phyloP scores from a whole-genome alignment of 2,329 filamentous ascomycete species.

The Truncatella angustata region DNA sequence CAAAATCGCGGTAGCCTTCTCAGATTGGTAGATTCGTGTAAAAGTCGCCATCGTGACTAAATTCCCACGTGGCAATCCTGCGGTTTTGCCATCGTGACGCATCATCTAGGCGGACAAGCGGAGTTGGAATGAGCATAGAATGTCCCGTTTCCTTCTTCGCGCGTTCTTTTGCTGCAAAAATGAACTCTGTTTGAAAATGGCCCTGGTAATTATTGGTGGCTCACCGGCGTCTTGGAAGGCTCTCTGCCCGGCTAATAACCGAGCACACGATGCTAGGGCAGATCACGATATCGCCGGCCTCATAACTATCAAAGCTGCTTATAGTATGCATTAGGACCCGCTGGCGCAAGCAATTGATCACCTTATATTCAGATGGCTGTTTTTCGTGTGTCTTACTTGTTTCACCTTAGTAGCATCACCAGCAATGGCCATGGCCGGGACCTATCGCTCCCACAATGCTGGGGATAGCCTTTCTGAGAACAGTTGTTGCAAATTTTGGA shows the following conservation, averaged over 20 bases:
- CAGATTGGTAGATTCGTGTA: background rate
- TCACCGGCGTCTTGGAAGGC: background rate
- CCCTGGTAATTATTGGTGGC: background rate
- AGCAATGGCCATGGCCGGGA: background rate
- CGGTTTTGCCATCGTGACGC: background rate
- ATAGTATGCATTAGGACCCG: background rate
- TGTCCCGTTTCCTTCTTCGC: slow-evolving; percentile 3
- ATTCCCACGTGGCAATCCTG: slow-evolving; percentile 6
- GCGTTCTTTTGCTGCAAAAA: slow-evolving; percentile 6
- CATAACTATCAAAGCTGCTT: background rate
- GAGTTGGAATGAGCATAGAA: background rate
- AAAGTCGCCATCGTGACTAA: background rate
- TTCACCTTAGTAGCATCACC: background rate
- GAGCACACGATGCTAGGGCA: slow-evolving; percentile 4
- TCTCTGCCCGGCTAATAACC: background rate
- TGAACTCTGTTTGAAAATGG: slow-evolving; percentile 7
- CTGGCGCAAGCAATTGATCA: background rate
- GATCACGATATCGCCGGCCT: background rate
- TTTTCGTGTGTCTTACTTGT: background rate
- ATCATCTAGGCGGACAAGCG: background rate
- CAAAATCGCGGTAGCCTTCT: background rate
- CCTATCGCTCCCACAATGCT: background rate
- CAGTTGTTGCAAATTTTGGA: background rate
- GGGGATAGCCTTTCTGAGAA: background rate
- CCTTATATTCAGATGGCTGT: background rate